Base-by-base conservation (phyloP, 305 asterid genomes). In the Striga hermonthica region DNA sequence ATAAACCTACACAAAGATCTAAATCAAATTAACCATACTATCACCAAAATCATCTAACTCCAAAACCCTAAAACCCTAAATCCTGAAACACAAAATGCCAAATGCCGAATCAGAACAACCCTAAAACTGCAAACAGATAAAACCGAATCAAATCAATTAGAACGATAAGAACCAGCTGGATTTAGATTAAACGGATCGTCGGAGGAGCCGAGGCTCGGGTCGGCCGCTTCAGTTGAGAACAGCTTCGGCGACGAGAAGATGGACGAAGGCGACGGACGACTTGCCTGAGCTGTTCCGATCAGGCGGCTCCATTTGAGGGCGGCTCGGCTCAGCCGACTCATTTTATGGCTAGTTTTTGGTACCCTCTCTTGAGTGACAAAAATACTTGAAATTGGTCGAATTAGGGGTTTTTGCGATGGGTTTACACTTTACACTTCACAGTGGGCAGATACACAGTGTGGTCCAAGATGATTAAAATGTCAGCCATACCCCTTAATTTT, bases 221-320 rank as follows among this genome's bases (percentile, higher is more conserved):
- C 64, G 34, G 79, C 72, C 15, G 86, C 79, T 67, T 78, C 88
- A 6, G 93, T 76, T 5, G 91, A 83, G 78, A 86, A 88, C 39
- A 60, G 83, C 76, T 79, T 80, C 70, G 76, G 76, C 28, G 73
- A 60, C 55, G 11, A 13, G 72, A 74, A 58, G 53, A 73, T 64
- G 35, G 76, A 14, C 56, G 75, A 55, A 15, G 80, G 43, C 12
- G 64, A 50, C 58, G 71, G 66, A 59, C 72, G 80, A 68, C 62
- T 77, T 6, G 52, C 74, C 40, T 36, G 66, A 65, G 71, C 73
- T 49, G 60, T 41, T 35, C 59, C 71, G 57, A 79, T 67, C 61
- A 69, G 36, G 64, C 86, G 81, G 81, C 74, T 75, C 34, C 78
- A 80, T 67, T 76, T 79, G 66, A 65, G 56, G 10, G 84, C 66